Evolutionary conservation across 1,139 yeast genomes (phyloP), one percentile per base, ranked within the genome.

Genomic region (Geotrichum europaeum): DNA sequence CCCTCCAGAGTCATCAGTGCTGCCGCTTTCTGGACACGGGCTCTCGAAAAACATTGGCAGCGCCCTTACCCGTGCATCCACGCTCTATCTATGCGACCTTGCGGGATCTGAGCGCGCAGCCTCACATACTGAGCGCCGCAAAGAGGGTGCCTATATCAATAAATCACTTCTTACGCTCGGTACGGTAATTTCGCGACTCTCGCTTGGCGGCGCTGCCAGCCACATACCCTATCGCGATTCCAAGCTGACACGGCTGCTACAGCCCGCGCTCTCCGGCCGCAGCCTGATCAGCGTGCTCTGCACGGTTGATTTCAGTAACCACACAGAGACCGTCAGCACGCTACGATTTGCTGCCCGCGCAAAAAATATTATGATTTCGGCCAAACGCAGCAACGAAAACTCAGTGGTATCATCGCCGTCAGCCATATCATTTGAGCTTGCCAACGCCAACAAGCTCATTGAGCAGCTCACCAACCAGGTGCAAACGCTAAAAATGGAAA

Each of bases 41-140:
- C 58, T 64, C 52, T 78, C 76, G 28, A 78, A 78, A 5, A 28
- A 28, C 32, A 28, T 28, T 28, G 32, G 32, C 32, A 28, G 9
- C 32, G 32, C 32, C 32, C 32, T 28, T 28, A 28, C 32, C 10
- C 32, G 32, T 28, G 32, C 62, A 36, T 81, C 94, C 43, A 85
- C 94, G 0, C 81, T 94, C 49, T 89, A 95, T 32, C 78, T 94
- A 61, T 94, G 98, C 77, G 99, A 94, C 75, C 80, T 94, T 69
- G 99, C 99, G 0, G 99, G 99, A 25, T 88, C 96, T 20, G 99
- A 94, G 73, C 81, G 89, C 61, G 98, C 97, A 0, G 86, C 96
- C 0, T 81, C 87, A 1, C 90, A 91, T 69, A 75, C 80, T 0
- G 97, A 86, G 68, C 81, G 98, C 68, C 78, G 97, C 62, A 89